Base-by-base conservation (phyloP, 2,329 filamentous ascomycete species). In the Talaromyces pinophilus region DNA sequence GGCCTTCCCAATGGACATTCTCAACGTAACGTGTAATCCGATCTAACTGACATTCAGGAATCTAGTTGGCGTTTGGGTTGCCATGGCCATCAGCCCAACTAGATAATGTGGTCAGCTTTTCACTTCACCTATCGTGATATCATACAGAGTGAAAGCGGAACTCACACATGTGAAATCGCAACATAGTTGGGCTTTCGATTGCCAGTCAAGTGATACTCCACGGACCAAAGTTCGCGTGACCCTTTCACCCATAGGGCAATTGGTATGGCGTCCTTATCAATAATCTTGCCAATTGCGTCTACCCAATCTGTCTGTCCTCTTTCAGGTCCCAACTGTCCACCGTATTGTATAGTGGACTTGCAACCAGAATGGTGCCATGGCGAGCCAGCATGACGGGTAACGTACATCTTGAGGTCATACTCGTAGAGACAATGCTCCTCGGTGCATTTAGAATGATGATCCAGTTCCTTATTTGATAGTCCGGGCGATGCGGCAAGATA, bases 91-190 rank as follows among this genome's bases (percentile, higher is more conserved):
- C 69, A 4, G 69, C 35, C 71, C 71, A 72, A 11, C 68, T 69
- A 38, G 13, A 17, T 38, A 13, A 50, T 19, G 25, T 17, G 33
- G 35, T 63, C 35, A 63, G 61, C 22, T 11, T 25, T 48, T 48
- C 13, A 11, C 19, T 48, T 15, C 5, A 48, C 25, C 11, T 3
- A 25, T 25, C 19, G n/a, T 8, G n/a, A n/a, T 46, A 19, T 46
- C 11, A 15, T 38, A 38, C 11, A 60, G 6, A 38, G 25, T 28
- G 22, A 33, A 54, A 17, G 4, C 30, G 38, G 19, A 13, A 44
- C 68, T 59, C 57, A 68, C 68, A 72, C 68, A 68, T 72, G 71
- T 25, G 70, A 71, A 13, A 72, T 69, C 0, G 71, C 70, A 40
- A 71, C 68, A 64, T 64, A 69, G 11, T 48, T 35, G 10, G 67